phyloP scores from a whole-genome alignment of 2,329 filamentous ascomycete genomes.

The Thermothelomyces thermophilus region DNA sequence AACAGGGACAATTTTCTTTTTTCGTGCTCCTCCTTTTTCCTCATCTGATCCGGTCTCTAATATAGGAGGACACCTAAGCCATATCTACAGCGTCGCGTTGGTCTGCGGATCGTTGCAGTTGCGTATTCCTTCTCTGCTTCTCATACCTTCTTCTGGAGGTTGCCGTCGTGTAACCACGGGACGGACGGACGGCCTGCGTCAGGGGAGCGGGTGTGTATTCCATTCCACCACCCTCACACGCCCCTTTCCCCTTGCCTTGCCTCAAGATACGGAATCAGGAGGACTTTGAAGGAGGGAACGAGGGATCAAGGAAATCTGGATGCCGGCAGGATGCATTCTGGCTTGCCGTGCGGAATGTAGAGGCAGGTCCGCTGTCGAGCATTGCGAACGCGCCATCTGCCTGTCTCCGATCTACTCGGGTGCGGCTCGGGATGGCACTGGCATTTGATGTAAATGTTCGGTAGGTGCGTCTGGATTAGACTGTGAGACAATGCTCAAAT shows the following conservation, averaged over 20 bases:
- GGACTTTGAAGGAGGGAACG: background rate
- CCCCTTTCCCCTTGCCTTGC: background rate
- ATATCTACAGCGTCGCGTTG: conserved; percentile 6
- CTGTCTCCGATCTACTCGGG: conserved; percentile 2
- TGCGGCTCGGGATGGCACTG: conserved; percentile 8
- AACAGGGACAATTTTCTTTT: too few relatives aligned
- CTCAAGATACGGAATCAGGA: too few relatives aligned
- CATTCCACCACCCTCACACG: too few relatives aligned
- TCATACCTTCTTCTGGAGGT: too few relatives aligned
- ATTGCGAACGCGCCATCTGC: conserved; percentile 12
- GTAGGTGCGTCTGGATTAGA: background rate
- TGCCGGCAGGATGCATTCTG: background rate
- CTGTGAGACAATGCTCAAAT: too few relatives aligned
- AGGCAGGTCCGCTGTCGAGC: conserved; percentile 12
- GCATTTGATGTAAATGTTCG: background rate
- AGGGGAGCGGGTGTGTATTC: too few relatives aligned
- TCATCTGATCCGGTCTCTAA: conserved; percentile 6
- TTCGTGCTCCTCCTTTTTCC: too few relatives aligned
- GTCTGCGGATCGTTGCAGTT: conserved; percentile 19
- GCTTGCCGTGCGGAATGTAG: conserved; percentile 12
- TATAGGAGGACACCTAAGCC: too few relatives aligned
- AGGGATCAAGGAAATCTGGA: background rate
- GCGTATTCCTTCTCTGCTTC: background rate
- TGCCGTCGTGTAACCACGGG: too few relatives aligned
- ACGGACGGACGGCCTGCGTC: too few relatives aligned